Percentiles rank a stretch among this genome's conserved stretches.
These are phyloP conservation scores for Ottelia alismoides DNA, from an alignment of 106 monocot genomes.

Conservation along the genomic window DNA sequence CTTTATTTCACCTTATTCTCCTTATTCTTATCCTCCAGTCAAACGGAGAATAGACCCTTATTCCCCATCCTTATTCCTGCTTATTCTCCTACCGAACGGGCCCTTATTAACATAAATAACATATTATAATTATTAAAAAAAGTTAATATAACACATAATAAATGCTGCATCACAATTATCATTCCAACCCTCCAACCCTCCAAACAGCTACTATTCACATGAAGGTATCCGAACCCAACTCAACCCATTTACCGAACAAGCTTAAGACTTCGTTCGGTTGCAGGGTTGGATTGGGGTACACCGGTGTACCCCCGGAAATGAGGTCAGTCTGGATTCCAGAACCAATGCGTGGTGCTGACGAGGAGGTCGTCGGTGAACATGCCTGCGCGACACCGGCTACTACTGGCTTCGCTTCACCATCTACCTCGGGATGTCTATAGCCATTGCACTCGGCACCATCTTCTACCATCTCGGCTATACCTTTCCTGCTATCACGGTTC, in stretches of 20 bases:
- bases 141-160: not conserved
- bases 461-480: slow-evolving; percentile 26
- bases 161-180: slow-evolving; percentile 20
- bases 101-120: too few relatives aligned
- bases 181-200: too few relatives aligned
- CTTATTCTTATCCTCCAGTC: too few relatives aligned
- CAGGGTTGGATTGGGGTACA: slow-evolving; percentile 16
- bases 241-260: too few relatives aligned
- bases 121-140: too few relatives aligned
- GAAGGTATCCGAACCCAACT: too few relatives aligned
- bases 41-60: too few relatives aligned
- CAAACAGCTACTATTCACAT: too few relatives aligned
- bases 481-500: slow-evolving; percentile 39
- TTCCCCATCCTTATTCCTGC: too few relatives aligned
- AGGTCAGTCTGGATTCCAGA: slow-evolving; percentile 26
- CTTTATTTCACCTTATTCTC: too few relatives aligned
- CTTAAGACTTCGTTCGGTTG: too few relatives aligned
- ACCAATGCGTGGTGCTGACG: slow-evolving; percentile 33
- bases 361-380: slow-evolving; percentile 55
- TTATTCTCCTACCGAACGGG: too few relatives aligned
- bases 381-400: slow-evolving; percentile 51
- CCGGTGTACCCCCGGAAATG: slow-evolving; percentile 21
- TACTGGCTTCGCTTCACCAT: slow-evolving; percentile 49
- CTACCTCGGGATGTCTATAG: slow-evolving; percentile 29
- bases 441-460: slow-evolving; percentile 34